Percentiles rank a stretch among this genome's conserved stretches.
Evolutionary conservation across 768 basidiomycete species (phyloP).

Genomic region (Boletellus emodensis): DNA sequence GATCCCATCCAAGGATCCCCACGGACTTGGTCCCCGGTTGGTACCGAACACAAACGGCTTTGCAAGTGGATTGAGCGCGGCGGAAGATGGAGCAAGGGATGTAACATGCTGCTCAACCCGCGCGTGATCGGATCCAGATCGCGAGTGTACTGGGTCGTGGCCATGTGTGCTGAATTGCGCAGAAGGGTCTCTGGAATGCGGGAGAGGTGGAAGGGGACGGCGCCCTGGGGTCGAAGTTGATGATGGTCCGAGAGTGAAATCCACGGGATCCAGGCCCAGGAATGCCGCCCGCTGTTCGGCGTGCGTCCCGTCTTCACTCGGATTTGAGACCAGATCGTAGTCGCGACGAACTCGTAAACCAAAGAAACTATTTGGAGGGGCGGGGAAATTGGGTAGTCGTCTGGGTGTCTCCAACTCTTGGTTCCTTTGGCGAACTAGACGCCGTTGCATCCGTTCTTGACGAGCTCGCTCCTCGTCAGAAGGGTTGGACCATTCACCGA

Average conservation of each 20-base stretch:
- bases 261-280: constrained; percentile 39
- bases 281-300: constrained; percentile 38
- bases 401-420: constrained; percentile 61
- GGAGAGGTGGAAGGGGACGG: constrained; percentile 55
- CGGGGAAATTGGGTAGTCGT: constrained; percentile 75
- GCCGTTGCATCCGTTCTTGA: constrained; percentile 59
- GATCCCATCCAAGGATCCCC: constrained; percentile 26
- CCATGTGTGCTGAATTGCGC: constrained; percentile 59
- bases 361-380: constrained; percentile 56
- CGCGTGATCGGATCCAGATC: constrained; percentile 42
- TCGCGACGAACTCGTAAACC: constrained; percentile 41
- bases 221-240: constrained; percentile 41
- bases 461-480: constrained; percentile 86
- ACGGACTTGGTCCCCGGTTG: constrained; percentile 33
- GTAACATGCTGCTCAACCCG: constrained; percentile 23
- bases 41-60: constrained; percentile 81
- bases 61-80: constrained; percentile 68
- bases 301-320: constrained; percentile 66
- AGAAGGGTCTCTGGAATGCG: constrained; percentile 64
- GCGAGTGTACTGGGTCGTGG: constrained; percentile 62
- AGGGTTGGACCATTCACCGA: constrained; percentile 88
- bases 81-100: constrained; percentile 17
- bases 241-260: constrained; percentile 45
- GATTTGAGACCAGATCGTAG: constrained; percentile 80
- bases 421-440: constrained; percentile 46